A percentile compares a stretch with the other conserved stretches of the same genome.
Evolutionary conservation across 2,329 filamentous ascomycete species (phyloP).

Genomic region (Simplicillium sp.): DNA sequence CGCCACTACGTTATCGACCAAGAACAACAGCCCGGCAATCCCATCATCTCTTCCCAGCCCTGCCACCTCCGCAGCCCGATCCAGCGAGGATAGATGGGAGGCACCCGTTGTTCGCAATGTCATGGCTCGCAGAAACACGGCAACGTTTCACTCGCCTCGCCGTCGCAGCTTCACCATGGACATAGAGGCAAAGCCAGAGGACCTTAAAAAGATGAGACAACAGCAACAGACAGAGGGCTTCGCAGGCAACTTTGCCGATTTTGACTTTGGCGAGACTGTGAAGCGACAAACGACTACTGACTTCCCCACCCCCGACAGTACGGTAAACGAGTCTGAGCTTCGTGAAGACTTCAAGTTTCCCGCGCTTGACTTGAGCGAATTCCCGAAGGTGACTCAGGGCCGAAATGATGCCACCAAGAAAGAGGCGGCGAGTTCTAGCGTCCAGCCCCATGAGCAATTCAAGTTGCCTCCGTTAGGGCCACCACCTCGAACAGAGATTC

Average conservation of each 20-base stretch:
- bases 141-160: constrained; percentile 33
- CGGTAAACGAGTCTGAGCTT: background rate
- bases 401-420: background rate
- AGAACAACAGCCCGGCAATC: constrained; percentile 6
- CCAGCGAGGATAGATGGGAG: constrained; percentile 27
- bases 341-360: background rate
- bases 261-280: constrained; percentile 26
- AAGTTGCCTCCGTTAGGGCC: background rate
- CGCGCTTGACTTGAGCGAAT: background rate
- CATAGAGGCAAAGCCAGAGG: constrained; percentile 24
- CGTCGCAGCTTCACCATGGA: constrained; percentile 39
- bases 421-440: background rate
- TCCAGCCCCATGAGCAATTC: background rate
- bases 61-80: constrained; percentile 26
- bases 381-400: background rate
- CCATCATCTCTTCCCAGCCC: constrained; percentile 32
- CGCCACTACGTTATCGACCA: constrained; percentile 5
- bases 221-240: constrained; percentile 20
- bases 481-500: background rate
- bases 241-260: constrained; percentile 25
- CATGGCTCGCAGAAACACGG: constrained; percentile 39
- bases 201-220: constrained; percentile 12
- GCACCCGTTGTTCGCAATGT: constrained; percentile 37
- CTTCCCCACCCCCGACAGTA: background rate
- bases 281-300: constrained; percentile 9